These are phyloP conservation scores for Coniophora puteana DNA, from an alignment of 1,284 basidiomycete species.

Conservation along the genomic window DNA sequence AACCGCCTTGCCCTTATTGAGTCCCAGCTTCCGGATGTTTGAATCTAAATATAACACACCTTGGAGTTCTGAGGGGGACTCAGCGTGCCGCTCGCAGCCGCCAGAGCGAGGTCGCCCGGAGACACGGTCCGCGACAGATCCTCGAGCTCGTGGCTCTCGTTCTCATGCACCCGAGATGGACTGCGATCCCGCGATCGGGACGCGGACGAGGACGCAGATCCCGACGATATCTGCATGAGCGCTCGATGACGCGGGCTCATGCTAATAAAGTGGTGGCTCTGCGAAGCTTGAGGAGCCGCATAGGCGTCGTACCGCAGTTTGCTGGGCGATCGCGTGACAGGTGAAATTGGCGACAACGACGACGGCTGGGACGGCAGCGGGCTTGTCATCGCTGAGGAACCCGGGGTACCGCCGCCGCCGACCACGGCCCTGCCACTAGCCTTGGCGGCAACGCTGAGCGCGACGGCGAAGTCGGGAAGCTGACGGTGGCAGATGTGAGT, in stretches of 20 bases:
- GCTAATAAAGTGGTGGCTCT: no score
- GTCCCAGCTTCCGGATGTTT: constrained; percentile 2
- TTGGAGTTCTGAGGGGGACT: constrained; percentile 10
- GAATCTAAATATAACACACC: constrained; percentile 18
- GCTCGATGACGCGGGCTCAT: constrained; percentile 18
- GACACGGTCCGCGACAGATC: constrained; percentile 41
- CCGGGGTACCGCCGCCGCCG: constrained; percentile 13
- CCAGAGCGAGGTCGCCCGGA: constrained; percentile 55
- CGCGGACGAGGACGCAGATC: no score
- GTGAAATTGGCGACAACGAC: constrained; percentile 28
- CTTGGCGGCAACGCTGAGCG: no score
- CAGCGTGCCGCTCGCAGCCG: constrained; percentile 27
- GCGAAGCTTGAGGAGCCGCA: constrained; percentile 49
- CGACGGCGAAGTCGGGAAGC: constrained; percentile 66
- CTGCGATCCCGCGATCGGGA: constrained; percentile 17
- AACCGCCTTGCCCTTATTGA: constrained; percentile 12
- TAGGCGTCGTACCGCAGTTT: constrained; percentile 71
- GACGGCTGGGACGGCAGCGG: constrained; percentile 15
- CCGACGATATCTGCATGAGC: no score
- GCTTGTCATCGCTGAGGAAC: constrained; percentile 17
- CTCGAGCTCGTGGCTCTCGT: constrained; percentile 22
- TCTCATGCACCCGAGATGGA: constrained; percentile 19
- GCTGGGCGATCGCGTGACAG: constrained; percentile 29
- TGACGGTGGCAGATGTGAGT: no score
- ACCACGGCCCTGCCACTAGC: no score